A percentile compares a stretch with the other conserved stretches of the same genome.
These are phyloP conservation scores for Coleophoma cylindrospora DNA, from an alignment of 2,329 filamentous ascomycete species.

Conservation along the genomic window DNA sequence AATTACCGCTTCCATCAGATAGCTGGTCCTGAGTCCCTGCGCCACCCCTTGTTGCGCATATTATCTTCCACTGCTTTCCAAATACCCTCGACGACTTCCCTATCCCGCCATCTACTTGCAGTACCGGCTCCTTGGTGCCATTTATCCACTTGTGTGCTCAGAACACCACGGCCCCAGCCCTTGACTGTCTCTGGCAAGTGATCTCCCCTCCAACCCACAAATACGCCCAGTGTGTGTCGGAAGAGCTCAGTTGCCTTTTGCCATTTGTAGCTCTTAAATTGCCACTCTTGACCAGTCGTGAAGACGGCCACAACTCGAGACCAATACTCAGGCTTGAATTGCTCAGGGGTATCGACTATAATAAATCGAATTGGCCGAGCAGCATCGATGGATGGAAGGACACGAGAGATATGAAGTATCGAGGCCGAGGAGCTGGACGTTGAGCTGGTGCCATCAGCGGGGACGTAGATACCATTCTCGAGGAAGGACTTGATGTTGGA, in stretches of 20 bases:
- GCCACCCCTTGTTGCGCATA: constrained; percentile 85
- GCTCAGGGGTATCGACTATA: constrained; percentile 85
- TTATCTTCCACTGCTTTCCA: constrained; percentile 86
- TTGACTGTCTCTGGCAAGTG: constrained; percentile 71
- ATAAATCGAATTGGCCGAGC: constrained; percentile 83
- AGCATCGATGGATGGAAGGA: constrained; percentile 66
- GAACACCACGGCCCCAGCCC: constrained; percentile 80
- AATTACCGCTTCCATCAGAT: neutral
- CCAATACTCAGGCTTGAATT: constrained; percentile 99
- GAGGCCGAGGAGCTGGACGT: constrained; percentile 63
- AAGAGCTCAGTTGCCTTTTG: constrained; percentile 84
- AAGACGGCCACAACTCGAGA: constrained; percentile 91
- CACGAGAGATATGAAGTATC: constrained; percentile 80
- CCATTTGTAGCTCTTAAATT: constrained; percentile 99
- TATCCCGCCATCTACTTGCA: constrained; percentile 68
- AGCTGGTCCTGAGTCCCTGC: constrained; percentile 59
- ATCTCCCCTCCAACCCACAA: constrained; percentile 88
- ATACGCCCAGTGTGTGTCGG: constrained; percentile 79
- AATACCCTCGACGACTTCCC: constrained; percentile 87
- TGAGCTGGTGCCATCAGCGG: constrained; percentile 59
- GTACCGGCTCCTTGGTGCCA: constrained; percentile 53
- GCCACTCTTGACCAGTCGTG: constrained; percentile 95
- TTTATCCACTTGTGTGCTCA: constrained; percentile 77
- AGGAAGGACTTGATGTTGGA: constrained; percentile 95
- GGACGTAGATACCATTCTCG: constrained; percentile 74